Conservation (phyloP, 441 rosid species). For the Bocquillonia castaneifolia region DNA sequence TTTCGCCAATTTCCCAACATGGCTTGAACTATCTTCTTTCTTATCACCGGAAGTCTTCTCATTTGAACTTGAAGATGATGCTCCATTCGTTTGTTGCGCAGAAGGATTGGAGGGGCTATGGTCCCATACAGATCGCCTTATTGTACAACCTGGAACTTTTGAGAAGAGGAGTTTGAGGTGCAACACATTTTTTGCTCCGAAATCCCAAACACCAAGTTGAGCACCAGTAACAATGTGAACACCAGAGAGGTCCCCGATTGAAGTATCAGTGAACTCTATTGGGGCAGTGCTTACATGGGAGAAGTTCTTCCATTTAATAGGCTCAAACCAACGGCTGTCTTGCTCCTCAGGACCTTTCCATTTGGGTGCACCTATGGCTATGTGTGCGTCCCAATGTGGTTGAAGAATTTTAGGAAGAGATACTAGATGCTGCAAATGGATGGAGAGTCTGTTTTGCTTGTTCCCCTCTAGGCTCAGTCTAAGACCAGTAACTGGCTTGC, state of each 20-base stretch:
- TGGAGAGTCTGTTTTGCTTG: constrained; percentile 52
- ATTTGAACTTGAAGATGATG: constrained; percentile 55
- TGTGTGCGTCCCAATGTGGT: constrained; percentile 58
- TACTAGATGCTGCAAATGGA: constrained; percentile 56
- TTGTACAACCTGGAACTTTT: constrained; percentile 55
- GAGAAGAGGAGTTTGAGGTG: constrained; percentile 65
- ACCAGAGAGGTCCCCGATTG: constrained; percentile 67
- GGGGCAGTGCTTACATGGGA: constrained; percentile 84
- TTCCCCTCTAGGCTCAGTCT: constrained; percentile 50
- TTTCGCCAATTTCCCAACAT: constrained; percentile 45
- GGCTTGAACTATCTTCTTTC: constrained; percentile 34
- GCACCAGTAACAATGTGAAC: constrained; percentile 65
- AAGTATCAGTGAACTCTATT: constrained; percentile 50
- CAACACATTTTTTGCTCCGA: constrained; percentile 60
- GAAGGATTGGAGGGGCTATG: constrained; percentile 44
- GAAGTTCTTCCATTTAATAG: constrained; percentile 71
- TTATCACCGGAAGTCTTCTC: constrained; percentile 41
- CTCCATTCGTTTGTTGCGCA: constrained; percentile 30
- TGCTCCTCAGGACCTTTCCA: constrained; percentile 84
- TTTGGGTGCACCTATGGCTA: constrained; percentile 69
- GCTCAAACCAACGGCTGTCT: constrained; percentile 78
- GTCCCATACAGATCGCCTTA: constrained; percentile 67
- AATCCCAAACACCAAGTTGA: constrained; percentile 72
- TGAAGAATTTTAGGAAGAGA: constrained; percentile 67
- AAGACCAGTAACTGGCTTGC: constrained; percentile 69